A percentile compares a stretch with the other conserved stretches of the same genome.
phyloP scores from a whole-genome alignment of 2,329 filamentous ascomycete species.

The Talaromyces rugulosus region DNA sequence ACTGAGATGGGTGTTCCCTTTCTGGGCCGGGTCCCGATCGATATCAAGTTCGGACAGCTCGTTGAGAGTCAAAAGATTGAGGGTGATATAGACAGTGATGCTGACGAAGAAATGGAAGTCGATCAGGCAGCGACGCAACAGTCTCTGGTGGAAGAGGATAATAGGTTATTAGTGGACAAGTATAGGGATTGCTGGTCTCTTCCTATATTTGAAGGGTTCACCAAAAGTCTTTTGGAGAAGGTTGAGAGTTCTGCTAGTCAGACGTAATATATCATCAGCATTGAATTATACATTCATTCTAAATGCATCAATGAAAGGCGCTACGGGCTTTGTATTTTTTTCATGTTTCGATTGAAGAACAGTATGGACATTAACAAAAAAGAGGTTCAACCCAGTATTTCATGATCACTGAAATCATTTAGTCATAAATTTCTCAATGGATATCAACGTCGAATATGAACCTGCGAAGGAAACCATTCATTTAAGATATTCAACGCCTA shows the following conservation, averaged over 20 bases:
- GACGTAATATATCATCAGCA: neutral
- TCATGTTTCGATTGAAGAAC: neutral
- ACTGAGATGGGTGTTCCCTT: slow-evolving; percentile 79
- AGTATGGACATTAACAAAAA: no score
- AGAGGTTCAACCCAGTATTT: neutral
- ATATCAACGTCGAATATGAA: neutral
- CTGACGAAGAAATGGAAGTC: slow-evolving; percentile 12
- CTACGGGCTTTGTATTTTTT: neutral
- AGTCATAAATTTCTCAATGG: neutral
- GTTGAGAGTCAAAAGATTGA: slow-evolving; percentile 59
- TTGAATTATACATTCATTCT: neutral
- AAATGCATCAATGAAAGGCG: neutral
- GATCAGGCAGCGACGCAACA: neutral
- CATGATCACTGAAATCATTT: neutral
- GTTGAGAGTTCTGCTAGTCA: slow-evolving; percentile 9
- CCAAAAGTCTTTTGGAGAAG: slow-evolving; percentile 29
- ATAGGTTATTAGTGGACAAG: slow-evolving; percentile 36
- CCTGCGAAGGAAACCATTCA: no score
- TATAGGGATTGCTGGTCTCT: slow-evolving; percentile 43
- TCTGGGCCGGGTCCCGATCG: slow-evolving; percentile 82
- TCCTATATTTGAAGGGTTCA: slow-evolving; percentile 39
- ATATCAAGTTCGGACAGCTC: slow-evolving; percentile 83
- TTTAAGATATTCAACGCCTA: neutral
- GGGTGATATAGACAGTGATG: slow-evolving; percentile 23
- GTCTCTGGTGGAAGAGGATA: slow-evolving; percentile 19